Conservation (phyloP, 2,329 filamentous ascomycete genomes). For the Ceratocystis huliohia region DNA sequence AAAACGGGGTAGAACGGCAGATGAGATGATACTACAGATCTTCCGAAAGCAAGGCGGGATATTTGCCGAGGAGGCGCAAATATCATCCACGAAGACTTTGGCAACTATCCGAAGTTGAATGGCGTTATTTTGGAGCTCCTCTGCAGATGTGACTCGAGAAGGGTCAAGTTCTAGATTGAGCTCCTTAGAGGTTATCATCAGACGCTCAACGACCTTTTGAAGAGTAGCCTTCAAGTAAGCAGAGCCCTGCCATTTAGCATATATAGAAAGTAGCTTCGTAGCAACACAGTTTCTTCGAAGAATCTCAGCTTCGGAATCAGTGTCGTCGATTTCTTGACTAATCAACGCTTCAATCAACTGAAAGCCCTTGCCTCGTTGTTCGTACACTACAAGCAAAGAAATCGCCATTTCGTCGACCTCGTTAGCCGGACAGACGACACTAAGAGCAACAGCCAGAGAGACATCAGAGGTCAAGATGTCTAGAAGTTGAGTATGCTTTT, state of each 20-base stretch:
- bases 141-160: constrained; percentile 43
- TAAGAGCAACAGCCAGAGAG: constrained; percentile 50
- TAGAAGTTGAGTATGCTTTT: constrained; percentile 55
- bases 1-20: constrained; percentile 50
- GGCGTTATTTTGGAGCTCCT: constrained; percentile 54
- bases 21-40: constrained; percentile 56
- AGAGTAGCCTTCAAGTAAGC: constrained; percentile 51
- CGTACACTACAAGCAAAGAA: constrained; percentile 56
- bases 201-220: constrained; percentile 52
- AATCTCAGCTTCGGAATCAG: constrained; percentile 56
- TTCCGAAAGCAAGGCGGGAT: constrained; percentile 53
- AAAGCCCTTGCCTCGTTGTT: constrained; percentile 51
- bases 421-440: constrained; percentile 51
- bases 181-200: constrained; percentile 54
- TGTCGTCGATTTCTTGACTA: constrained; percentile 56
- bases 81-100: constrained; percentile 59
- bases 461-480: constrained; percentile 51
- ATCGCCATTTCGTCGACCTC: constrained; percentile 59
- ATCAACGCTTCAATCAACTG: constrained; percentile 53
- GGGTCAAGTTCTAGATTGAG: constrained; percentile 57
- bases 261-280: constrained; percentile 60
- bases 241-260: constrained; percentile 58
- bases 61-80: constrained; percentile 47
- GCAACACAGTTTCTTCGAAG: constrained; percentile 55
- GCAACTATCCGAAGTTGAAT: constrained; percentile 53